phyloP scores from a whole-genome alignment of 306 rosid genomes.

The Quercus berberidifolia region DNA sequence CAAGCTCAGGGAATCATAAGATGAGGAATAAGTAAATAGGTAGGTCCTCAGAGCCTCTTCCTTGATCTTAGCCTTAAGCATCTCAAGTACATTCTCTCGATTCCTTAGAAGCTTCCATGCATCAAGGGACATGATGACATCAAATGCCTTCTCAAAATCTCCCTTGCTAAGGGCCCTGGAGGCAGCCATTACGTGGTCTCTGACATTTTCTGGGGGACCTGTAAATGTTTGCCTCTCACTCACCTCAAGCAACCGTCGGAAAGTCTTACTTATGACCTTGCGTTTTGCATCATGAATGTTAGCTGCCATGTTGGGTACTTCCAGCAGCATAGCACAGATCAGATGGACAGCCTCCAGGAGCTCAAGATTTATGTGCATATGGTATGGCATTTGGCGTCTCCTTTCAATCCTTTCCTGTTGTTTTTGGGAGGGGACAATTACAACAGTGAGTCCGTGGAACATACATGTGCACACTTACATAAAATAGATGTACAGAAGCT shows the following conservation, averaged over 20 bases:
- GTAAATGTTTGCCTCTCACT: constrained; percentile 87
- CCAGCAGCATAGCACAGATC: constrained; percentile 90
- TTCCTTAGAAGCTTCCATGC: constrained; percentile 82
- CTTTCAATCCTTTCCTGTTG: constrained; percentile 93
- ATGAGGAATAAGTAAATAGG: constrained; percentile 75
- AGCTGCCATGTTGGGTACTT: constrained; percentile 94
- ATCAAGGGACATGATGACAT: constrained; percentile 66
- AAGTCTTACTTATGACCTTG: constrained; percentile 72
- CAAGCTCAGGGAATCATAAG: constrained; percentile 70
- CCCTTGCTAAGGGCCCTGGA: constrained; percentile 75
- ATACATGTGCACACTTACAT: not conserved
- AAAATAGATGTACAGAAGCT: not conserved
- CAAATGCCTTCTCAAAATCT: constrained; percentile 68
- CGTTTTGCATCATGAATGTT: constrained; percentile 75
- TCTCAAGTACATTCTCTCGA: constrained; percentile 56
- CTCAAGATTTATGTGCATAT: constrained; percentile 98
- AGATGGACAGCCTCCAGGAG: constrained; percentile 89
- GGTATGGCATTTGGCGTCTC: constrained; percentile 98
- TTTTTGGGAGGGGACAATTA: not conserved
- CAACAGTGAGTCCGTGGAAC: not conserved
- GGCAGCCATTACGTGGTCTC: constrained; percentile 96
- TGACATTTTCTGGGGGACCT: constrained; percentile 91
- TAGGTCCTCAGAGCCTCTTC: constrained; percentile 94
- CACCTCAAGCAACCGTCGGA: constrained; percentile 72
- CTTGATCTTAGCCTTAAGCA: constrained; percentile 80